Evolutionary conservation across 1,139 yeast genomes (phyloP).

Genomic region (Eremothecium sinecaudum): DNA sequence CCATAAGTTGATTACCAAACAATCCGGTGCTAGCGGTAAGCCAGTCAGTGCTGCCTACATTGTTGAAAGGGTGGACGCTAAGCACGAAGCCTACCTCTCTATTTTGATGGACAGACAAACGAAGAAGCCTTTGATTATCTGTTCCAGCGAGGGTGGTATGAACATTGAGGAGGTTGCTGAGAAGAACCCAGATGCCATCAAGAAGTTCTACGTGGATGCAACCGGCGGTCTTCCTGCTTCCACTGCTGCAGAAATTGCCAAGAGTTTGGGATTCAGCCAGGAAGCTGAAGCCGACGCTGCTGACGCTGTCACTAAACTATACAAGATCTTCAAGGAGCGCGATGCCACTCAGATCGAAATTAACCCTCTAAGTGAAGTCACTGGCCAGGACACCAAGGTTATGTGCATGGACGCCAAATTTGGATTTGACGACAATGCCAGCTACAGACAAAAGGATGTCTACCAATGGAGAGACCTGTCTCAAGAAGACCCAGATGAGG

Average conservation of each 20-base stretch:
- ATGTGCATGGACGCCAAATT: slow-evolving; percentile 99
- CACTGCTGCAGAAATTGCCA: slow-evolving; percentile 69
- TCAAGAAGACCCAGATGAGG: slow-evolving; percentile 98
- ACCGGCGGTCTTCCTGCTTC: slow-evolving; percentile 77
- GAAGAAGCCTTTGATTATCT: slow-evolving; percentile 88
- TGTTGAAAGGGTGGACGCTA: slow-evolving; percentile 88
- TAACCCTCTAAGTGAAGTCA: slow-evolving; percentile 92
- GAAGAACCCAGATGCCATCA: slow-evolving; percentile 83
- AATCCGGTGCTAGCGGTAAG: slow-evolving; percentile 96
- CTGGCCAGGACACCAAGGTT: slow-evolving; percentile 46
- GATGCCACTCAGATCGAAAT: slow-evolving; percentile 98
- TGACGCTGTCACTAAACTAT: slow-evolving; percentile 73
- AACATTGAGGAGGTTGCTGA: slow-evolving; percentile 98
- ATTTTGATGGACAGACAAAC: slow-evolving; percentile 89
- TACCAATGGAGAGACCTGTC: slow-evolving; percentile 94
- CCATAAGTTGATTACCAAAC: slow-evolving; percentile 93
- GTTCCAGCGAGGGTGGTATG: slow-evolving; percentile 98
- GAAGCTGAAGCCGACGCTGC: slow-evolving; percentile 83
- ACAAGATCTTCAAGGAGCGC: slow-evolving; percentile 76
- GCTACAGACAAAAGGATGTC: slow-evolving; percentile 89
- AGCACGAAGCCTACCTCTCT: slow-evolving; percentile 91
- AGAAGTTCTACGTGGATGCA: slow-evolving; percentile 66
- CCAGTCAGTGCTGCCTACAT: slow-evolving; percentile 93
- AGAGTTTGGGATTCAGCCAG: slow-evolving; percentile 69
- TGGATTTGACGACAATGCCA: slow-evolving; percentile 94